These are phyloP conservation scores for Boehmeria nivea DNA, from an alignment of 306 rosid species.

Conservation along the genomic window DNA sequence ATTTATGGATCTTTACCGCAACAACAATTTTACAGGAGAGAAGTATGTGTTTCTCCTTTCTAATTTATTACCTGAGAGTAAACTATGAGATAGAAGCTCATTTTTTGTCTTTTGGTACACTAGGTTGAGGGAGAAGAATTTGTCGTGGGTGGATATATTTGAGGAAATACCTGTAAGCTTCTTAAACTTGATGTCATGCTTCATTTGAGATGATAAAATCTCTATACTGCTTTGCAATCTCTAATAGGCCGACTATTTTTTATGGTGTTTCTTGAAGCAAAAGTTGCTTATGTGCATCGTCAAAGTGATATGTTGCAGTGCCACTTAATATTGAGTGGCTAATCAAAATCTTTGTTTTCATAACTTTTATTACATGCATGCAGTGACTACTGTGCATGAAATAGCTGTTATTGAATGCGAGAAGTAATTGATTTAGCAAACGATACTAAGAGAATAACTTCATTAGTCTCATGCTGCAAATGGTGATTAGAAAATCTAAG, in stretches of 20 bases:
- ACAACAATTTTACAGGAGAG: slow-evolving; percentile 82
- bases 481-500: too few species aligned
- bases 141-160: slow-evolving; percentile 93
- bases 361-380: too few species aligned
- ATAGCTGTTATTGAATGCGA: too few species aligned
- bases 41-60: slow-evolving; percentile 49
- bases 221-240: background rate
- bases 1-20: slow-evolving; percentile 93
- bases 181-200: slow-evolving; percentile 1
- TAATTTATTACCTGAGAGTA: slow-evolving; percentile 7
- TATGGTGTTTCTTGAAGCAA: too few species aligned
- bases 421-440: too few species aligned
- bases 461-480: too few species aligned
- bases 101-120: slow-evolving; percentile 22
- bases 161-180: slow-evolving; percentile 93
- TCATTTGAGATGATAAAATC: background rate
- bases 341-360: too few species aligned
- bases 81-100: slow-evolving; percentile 19
- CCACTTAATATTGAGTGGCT: too few species aligned
- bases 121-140: slow-evolving; percentile 94
- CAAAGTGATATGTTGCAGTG: too few species aligned
- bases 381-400: too few species aligned
- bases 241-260: background rate
- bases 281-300: too few species aligned
- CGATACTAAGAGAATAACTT: too few species aligned